A percentile compares a stretch with the other conserved stretches of the same genome.
phyloP scores from a whole-genome alignment of 768 basidiomycete species.

The Termitomyces heimii region DNA sequence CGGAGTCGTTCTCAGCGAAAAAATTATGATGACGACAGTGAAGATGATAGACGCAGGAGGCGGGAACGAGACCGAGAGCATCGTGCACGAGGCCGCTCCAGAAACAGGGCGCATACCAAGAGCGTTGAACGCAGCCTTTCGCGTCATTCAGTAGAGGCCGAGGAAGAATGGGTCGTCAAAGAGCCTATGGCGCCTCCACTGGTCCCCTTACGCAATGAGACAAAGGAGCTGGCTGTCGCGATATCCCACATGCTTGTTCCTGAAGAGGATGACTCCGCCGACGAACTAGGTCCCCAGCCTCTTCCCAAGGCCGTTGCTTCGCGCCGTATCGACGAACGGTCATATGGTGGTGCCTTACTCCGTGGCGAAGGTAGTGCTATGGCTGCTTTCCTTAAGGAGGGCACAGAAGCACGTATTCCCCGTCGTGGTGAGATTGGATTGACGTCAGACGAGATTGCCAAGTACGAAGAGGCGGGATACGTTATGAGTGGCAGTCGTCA shows the following conservation, averaged over 20 bases:
- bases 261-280: conserved; percentile 36
- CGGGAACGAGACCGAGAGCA: conserved; percentile 15
- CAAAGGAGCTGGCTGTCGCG: conserved; percentile 8
- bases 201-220: conserved; percentile 10
- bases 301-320: conserved; percentile 28
- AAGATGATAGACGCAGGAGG: conserved; percentile 29
- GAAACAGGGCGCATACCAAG: conserved; percentile 21
- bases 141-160: conserved; percentile 28
- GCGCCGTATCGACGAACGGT: conserved; percentile 67
- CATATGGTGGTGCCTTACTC: conserved; percentile 85
- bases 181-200: conserved; percentile 22
- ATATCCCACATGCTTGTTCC: conserved; percentile 19
- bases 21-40: conserved; percentile 29
- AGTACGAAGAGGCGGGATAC: conserved; percentile 87
- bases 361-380: conserved; percentile 97
- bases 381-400: conserved; percentile 92
- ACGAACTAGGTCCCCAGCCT: conserved; percentile 81
- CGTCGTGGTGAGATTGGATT: conserved; percentile 98
- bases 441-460: conserved; percentile 79
- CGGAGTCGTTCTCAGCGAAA: conserved; percentile 26
- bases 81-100: conserved; percentile 10
- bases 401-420: conserved; percentile 82
- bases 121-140: conserved; percentile 29
- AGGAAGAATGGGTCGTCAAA: conserved; percentile 69
- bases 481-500: conserved; percentile 98